These are phyloP conservation scores for Scenedesmus sp. DNA, from an alignment of 163 green algal species.

Conservation along the genomic window DNA sequence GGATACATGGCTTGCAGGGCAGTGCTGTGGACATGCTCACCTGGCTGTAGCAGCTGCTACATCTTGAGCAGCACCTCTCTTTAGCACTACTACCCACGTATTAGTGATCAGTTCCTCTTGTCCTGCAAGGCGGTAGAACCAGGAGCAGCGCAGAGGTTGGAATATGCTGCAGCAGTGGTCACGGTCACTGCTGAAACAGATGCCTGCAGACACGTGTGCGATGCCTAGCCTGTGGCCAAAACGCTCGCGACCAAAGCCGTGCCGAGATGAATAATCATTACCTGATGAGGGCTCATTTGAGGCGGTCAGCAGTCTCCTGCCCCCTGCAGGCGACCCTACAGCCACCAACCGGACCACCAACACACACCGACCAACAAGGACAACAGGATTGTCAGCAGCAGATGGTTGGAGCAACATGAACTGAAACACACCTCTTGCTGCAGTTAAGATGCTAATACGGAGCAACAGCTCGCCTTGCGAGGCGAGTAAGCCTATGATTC, in stretches of 20 bases:
- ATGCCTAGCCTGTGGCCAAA: background rate
- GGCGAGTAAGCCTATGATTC: no score
- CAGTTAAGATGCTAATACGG: no score
- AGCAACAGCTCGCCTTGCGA: no score
- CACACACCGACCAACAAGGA: background rate
- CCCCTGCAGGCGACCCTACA: background rate
- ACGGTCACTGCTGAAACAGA: background rate
- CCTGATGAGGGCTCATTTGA: background rate
- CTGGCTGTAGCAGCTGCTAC: background rate
- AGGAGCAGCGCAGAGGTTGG: background rate
- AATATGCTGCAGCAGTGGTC: background rate
- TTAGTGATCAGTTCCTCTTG: background rate
- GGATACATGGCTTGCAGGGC: no score
- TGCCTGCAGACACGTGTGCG: background rate
- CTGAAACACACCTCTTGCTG: background rate
- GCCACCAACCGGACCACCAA: background rate
- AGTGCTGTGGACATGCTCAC: background rate
- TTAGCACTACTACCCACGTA: background rate
- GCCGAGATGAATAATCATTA: background rate
- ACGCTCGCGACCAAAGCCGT: background rate
- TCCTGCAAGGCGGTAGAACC: background rate
- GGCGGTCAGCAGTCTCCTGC: background rate
- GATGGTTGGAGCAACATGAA: background rate
- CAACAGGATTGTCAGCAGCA: background rate
- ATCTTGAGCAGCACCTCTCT: background rate